phyloP scores from a whole-genome alignment of 768 basidiomycete species.

The Tylopilus subfusipes region DNA sequence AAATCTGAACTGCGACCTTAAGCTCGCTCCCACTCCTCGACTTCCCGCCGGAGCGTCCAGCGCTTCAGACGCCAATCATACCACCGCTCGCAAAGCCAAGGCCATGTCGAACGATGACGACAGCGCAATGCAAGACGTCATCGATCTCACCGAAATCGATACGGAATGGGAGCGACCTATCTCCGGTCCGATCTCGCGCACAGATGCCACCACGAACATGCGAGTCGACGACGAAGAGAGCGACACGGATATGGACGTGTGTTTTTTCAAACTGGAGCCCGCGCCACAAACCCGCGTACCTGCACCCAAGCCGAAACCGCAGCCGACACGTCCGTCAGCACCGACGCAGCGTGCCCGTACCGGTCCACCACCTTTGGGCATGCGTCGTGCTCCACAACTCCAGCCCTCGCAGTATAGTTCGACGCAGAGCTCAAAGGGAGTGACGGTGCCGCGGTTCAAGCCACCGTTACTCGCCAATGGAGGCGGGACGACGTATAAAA shows the following conservation, averaged over 20 bases:
- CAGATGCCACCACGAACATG: slow-evolving; percentile 12
- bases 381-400: slow-evolving; percentile 23
- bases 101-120: slow-evolving; percentile 2
- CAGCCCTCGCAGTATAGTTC: slow-evolving; percentile 19
- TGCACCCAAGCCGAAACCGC: neutral
- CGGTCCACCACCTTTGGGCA: slow-evolving; percentile 27
- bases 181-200: neutral
- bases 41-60: neutral
- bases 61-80: neutral
- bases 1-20: slow-evolving; percentile 10
- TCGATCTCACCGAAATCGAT: slow-evolving; percentile 24
- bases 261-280: slow-evolving; percentile 10
- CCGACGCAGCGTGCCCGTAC: slow-evolving; percentile 13
- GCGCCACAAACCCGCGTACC: neutral
- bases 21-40: slow-evolving; percentile 1
- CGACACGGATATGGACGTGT: slow-evolving; percentile 18
- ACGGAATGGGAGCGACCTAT: slow-evolving; percentile 11
- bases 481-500: neutral
- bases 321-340: neutral
- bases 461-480: slow-evolving; percentile 22
- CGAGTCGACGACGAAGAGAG: slow-evolving; percentile 15
- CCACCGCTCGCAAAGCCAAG: neutral
- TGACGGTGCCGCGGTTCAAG: slow-evolving; percentile 25
- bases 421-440: slow-evolving; percentile 19
- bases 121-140: slow-evolving; percentile 13